Percentiles rank a stretch among this genome's conserved stretches.
Evolutionary conservation across 179 eudicot species (phyloP).

Genomic region (Heliamphora pulchella): DNA sequence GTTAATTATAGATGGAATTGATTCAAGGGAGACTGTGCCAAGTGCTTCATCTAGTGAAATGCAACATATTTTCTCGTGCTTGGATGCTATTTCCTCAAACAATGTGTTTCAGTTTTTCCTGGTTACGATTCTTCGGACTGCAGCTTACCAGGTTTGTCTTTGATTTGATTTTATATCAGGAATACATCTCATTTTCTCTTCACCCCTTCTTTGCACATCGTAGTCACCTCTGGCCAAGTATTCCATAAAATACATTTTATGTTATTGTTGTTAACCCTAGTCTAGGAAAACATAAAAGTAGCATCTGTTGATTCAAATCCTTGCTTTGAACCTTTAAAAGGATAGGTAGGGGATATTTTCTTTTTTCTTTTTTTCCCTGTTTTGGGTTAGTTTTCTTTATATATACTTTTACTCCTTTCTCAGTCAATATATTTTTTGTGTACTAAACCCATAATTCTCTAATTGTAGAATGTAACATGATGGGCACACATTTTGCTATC

Average conservation of each 20-base stretch:
- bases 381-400: background rate
- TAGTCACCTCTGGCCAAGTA: background rate
- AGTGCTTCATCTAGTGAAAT: slow-evolving; percentile 46
- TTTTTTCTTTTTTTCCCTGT: background rate
- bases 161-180: background rate
- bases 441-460: background rate
- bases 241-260: background rate
- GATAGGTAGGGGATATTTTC: background rate
- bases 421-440: background rate
- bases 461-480: background rate
- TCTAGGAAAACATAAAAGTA: background rate
- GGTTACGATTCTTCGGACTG: slow-evolving; percentile 80
- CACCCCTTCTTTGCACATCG: too few relatives aligned
- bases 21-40: slow-evolving; percentile 39
- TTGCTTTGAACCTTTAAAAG: slow-evolving; percentile 4
- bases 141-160: slow-evolving; percentile 75
- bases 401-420: background rate
- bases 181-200: background rate
- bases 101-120: slow-evolving; percentile 77
- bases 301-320: slow-evolving; percentile 5
- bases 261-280: background rate
- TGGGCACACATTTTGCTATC: too few relatives aligned
- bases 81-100: slow-evolving; percentile 64
- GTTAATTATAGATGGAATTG: slow-evolving; percentile 53
- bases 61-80: slow-evolving; percentile 52